phyloP scores from a whole-genome alignment of 2,329 filamentous ascomycete genomes.

The Sporothrix pseudoabietina region DNA sequence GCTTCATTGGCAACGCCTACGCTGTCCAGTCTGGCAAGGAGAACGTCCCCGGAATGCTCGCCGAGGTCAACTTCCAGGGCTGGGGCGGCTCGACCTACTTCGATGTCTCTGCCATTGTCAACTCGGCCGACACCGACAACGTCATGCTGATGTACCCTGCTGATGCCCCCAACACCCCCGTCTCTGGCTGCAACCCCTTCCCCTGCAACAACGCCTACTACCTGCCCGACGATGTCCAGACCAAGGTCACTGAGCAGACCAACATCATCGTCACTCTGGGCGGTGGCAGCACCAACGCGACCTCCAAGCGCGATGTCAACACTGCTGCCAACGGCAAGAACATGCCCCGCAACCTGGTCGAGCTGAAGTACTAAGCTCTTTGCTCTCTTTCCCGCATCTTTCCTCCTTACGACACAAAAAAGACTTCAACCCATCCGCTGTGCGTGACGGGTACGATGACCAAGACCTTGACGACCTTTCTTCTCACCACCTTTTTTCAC shows the following conservation, averaged over 20 bases:
- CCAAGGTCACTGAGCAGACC: conserved; percentile 42
- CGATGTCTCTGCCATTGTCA: conserved; percentile 51
- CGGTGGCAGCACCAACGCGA: conserved; percentile 31
- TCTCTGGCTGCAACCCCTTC: conserved; percentile 47
- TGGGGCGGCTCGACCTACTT: conserved; percentile 46
- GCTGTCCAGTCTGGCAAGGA: conserved; percentile 41
- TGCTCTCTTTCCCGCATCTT: background rate
- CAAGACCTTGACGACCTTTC: conserved; percentile 4
- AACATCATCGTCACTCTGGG: conserved; percentile 43
- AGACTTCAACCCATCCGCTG: conserved; percentile 25
- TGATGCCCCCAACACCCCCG: conserved; percentile 36
- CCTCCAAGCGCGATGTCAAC: conserved; percentile 28
- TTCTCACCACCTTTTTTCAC: background rate
- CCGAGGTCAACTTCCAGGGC: conserved; percentile 44
- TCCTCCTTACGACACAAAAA: conserved; percentile 9
- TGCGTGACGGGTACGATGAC: conserved; percentile 28
- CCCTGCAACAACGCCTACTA: conserved; percentile 49
- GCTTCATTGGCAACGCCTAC: conserved; percentile 43
- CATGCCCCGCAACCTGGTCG: conserved; percentile 36
- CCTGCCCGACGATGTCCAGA: conserved; percentile 46
- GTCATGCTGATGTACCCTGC: conserved; percentile 47
- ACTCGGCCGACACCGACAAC: conserved; percentile 45
- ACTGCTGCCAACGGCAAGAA: conserved; percentile 27
- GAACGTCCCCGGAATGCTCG: conserved; percentile 45
- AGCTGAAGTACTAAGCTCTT: conserved; percentile 30